Percentiles rank a stretch among this genome's conserved stretches.
phyloP scores from a whole-genome alignment of 345 rosid genomes.

The Euphorbia lathyris region DNA sequence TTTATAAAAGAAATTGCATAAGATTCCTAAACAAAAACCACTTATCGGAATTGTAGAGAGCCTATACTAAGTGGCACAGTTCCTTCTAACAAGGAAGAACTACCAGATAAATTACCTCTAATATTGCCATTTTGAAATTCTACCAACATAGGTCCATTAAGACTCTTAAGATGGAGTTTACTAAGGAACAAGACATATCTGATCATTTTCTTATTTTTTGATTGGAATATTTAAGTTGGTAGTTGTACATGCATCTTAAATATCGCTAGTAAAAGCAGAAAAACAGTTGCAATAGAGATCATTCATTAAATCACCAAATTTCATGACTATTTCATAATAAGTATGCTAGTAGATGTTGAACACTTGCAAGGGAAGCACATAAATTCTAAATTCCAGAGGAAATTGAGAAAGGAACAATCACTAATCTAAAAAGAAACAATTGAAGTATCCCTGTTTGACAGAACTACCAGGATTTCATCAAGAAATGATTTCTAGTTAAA shows the following conservation, averaged over 20 bases:
- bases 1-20: neutral
- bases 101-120: neutral
- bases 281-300: neutral
- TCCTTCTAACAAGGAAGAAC: neutral
- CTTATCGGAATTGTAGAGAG: neutral
- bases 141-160: neutral
- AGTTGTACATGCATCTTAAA: too few relatives aligned
- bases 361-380: neutral
- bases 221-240: too few relatives aligned
- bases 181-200: neutral
- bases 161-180: neutral
- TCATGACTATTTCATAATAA: neutral
- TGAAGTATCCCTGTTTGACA: neutral
- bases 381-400: neutral
- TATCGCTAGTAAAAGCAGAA: neutral
- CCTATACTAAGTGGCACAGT: neutral
- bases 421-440: neutral
- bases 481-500: neutral
- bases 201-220: too few relatives aligned
- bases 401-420: neutral
- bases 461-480: neutral
- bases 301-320: neutral
- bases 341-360: neutral
- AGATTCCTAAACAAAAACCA: neutral
- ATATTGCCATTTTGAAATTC: neutral